These are phyloP conservation scores for Furcasterigmium furcatum DNA, from an alignment of 2,329 filamentous ascomycete species.

Conservation along the genomic window DNA sequence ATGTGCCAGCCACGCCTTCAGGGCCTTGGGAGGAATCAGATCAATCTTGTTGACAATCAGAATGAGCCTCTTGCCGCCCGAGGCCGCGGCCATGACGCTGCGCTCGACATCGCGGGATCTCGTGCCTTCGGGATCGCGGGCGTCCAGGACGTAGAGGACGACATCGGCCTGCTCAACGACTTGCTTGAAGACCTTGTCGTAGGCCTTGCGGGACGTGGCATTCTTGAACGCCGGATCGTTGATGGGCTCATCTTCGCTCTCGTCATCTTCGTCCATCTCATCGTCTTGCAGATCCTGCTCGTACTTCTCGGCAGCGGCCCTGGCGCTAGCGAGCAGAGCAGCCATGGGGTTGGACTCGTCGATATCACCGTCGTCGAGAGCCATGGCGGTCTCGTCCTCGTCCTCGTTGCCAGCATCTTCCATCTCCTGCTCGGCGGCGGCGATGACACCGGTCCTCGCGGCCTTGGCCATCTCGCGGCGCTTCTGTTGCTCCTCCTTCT, in stretches of 20 bases:
- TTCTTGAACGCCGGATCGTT: constrained; percentile 48
- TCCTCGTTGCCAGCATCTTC: constrained; percentile 41
- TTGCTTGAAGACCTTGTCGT: constrained; percentile 94
- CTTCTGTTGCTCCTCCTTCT: constrained; percentile 73
- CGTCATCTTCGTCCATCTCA: constrained; percentile 35
- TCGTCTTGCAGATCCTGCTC: constrained; percentile 61
- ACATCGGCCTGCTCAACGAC: constrained; percentile 89
- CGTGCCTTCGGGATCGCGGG: constrained; percentile 86
- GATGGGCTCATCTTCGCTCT: constrained; percentile 54
- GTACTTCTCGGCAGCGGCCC: constrained; percentile 73
- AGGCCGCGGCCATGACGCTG: constrained; percentile 83
- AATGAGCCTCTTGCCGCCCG: constrained; percentile 81
- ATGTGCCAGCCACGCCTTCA: constrained; percentile 81
- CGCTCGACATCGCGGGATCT: constrained; percentile 88
- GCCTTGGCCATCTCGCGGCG: constrained; percentile 71
- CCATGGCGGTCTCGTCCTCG: constrained; percentile 44
- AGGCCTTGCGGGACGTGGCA: constrained; percentile 74
- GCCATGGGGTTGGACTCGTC: constrained; percentile 85
- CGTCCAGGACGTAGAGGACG: constrained; percentile 88
- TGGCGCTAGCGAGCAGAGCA: constrained; percentile 81
- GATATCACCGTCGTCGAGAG: constrained; percentile 52
- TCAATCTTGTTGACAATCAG: constrained; percentile 96
- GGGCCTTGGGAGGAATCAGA: constrained; percentile 75
- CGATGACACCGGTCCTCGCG: constrained; percentile 46
- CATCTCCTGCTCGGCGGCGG: constrained; percentile 33